Evolutionary conservation across 495 filamentous ascomycete genomes (phyloP).

Genomic region (Penicillium maclennaniae): DNA sequence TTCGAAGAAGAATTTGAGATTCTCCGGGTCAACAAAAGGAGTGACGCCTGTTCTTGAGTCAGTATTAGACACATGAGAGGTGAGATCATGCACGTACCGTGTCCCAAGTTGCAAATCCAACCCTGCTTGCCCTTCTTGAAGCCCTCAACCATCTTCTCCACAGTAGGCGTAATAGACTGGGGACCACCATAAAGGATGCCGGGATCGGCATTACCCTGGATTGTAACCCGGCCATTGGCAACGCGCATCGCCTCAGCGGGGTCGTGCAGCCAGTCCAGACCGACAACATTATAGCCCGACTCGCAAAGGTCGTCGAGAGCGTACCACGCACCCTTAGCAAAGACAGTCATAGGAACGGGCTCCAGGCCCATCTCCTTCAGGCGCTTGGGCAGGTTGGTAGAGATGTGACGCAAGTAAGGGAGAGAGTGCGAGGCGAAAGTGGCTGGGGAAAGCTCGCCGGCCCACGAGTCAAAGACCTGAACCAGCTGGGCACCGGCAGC

Average conservation of each 20-base stretch:
- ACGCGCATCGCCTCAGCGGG: constrained; percentile 76
- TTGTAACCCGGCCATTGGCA: constrained; percentile 68
- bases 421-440: constrained; percentile 80
- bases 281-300: constrained; percentile 87
- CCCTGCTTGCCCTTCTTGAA: constrained; percentile 85
- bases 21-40: constrained; percentile 86
- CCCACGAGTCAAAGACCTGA: constrained; percentile 99
- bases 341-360: constrained; percentile 94
- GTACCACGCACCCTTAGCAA: constrained; percentile 99
- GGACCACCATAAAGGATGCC: constrained; percentile 84
- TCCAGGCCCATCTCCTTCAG: constrained; percentile 70
- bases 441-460: constrained; percentile 81
- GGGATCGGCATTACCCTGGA: constrained; percentile 95
- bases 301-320: constrained; percentile 82
- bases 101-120: constrained; percentile 85
- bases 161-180: constrained; percentile 71
- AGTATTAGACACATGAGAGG: constrained; percentile 12
- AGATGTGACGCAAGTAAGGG: constrained; percentile 82
- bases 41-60: constrained; percentile 64
- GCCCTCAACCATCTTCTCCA: constrained; percentile 79
- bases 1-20: constrained; percentile 88
- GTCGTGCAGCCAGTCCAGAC: constrained; percentile 92
- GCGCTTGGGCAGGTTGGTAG: constrained; percentile 65
- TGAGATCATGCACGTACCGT: constrained; percentile 56
- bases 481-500: constrained; percentile 86